Evolutionary conservation across 73 alveolate species (phyloP).

Genomic region (Uronychia binucleata): DNA sequence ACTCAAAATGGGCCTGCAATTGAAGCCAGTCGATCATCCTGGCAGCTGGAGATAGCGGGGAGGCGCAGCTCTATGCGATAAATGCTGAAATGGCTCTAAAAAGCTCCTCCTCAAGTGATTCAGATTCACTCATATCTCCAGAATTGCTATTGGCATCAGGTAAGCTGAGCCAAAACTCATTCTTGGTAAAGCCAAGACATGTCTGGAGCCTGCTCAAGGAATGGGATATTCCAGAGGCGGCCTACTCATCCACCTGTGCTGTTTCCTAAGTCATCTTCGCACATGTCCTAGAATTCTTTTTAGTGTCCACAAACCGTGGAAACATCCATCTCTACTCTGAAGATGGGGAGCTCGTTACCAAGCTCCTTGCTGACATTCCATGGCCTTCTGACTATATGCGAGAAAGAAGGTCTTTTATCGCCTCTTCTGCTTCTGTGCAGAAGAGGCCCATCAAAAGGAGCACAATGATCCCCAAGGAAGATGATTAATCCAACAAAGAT

Average conservation of each 20-base stretch:
- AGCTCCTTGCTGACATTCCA: no score
- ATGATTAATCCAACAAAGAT: no score
- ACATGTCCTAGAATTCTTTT: background rate
- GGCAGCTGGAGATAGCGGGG: constrained; percentile 49
- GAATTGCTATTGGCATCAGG: background rate
- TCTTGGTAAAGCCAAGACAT: background rate
- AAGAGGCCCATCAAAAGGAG: no score
- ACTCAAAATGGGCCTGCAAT: constrained; percentile 52
- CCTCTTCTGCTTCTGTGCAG: no score
- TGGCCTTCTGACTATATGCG: no score
- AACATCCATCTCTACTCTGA: background rate
- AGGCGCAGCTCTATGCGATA: constrained; percentile 30
- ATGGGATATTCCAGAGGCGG: background rate
- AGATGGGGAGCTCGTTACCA: background rate
- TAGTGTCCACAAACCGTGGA: background rate
- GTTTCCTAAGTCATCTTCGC: background rate
- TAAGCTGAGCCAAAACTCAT: background rate
- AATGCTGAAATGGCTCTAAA: background rate
- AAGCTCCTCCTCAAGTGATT: background rate
- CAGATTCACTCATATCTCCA: background rate
- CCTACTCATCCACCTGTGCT: background rate
- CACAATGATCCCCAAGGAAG: no score
- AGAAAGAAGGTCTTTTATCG: no score
- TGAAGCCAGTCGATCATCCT: constrained; percentile 10
- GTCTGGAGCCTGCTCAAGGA: background rate